phyloP scores from a whole-genome alignment of 306 rosid species.

The Cucumis hystrix region DNA sequence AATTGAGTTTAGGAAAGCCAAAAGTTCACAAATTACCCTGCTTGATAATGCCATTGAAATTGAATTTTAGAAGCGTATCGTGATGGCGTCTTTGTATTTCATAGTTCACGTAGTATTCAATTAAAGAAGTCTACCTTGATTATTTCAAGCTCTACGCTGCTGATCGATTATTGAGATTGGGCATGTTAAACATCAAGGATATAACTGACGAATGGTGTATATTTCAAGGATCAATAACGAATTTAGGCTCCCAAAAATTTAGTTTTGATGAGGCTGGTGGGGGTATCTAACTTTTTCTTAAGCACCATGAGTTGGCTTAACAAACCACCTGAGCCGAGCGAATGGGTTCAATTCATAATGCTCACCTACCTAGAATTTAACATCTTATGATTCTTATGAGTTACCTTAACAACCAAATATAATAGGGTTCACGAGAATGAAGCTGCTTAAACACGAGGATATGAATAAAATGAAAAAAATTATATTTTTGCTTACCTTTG shows the following conservation, averaged over 20 bases:
- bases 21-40: not conserved
- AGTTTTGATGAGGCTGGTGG: not conserved
- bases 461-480: too few relatives aligned
- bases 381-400: too few relatives aligned
- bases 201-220: not conserved
- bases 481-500: not conserved
- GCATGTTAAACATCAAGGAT: not conserved
- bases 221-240: not conserved
- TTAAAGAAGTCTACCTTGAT: not conserved
- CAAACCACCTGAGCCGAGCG: not conserved
- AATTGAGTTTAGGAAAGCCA: not conserved
- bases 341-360: not conserved
- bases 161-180: not conserved
- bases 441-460: too few relatives aligned
- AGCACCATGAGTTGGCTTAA: not conserved
- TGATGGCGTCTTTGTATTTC: not conserved
- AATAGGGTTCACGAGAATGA: not conserved
- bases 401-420: not conserved
- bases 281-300: not conserved
- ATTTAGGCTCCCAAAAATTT: not conserved
- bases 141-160: not conserved
- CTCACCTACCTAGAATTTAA: not conserved
- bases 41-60: not conserved
- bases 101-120: not conserved
- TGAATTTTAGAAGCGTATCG: not conserved